These are phyloP conservation scores for Kwoniella bestiolae DNA, from an alignment of 768 basidiomycete genomes.

Conservation along the genomic window DNA sequence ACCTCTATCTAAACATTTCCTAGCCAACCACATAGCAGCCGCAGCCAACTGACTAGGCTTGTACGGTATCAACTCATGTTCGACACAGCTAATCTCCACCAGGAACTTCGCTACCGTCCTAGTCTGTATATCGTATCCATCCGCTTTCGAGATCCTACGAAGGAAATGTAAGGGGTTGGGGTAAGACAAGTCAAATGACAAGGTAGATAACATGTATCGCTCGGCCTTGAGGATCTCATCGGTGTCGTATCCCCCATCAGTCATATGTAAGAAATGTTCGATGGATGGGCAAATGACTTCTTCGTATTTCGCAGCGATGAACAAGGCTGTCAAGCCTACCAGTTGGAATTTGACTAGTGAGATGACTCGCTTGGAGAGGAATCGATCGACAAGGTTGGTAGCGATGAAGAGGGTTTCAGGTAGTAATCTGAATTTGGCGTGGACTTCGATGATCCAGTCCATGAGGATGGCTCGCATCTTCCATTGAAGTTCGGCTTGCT, in stretches of 20 bases:
- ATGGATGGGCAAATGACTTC: conserved; percentile 88
- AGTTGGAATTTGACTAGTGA: conserved; percentile 84
- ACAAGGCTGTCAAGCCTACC: conserved; percentile 84
- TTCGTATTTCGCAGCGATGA: conserved; percentile 89
- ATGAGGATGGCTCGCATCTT: conserved; percentile 84
- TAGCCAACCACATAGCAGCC: conserved; percentile 81
- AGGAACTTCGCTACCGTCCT: conserved; percentile 89
- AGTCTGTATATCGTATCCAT: conserved; percentile 82
- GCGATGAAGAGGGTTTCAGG: conserved; percentile 91
- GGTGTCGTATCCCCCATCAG: conserved; percentile 75
- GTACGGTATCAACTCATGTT: conserved; percentile 73
- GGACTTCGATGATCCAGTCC: conserved; percentile 93
- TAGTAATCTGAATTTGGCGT: conserved; percentile 78
- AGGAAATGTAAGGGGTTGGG: conserved; percentile 90
- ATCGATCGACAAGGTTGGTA: conserved; percentile 77
- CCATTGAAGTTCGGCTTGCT: conserved; percentile 82
- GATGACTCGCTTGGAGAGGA: conserved; percentile 71
- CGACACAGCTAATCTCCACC: conserved; percentile 80
- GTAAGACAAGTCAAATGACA: conserved; percentile 83
- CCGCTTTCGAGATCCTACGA: conserved; percentile 87
- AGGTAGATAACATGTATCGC: conserved; percentile 79
- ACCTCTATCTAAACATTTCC: conserved; percentile 74
- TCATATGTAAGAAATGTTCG: conserved; percentile 74
- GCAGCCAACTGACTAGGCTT: conserved; percentile 82
- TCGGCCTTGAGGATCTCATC: conserved; percentile 87